Evolutionary conservation across 805 yeast species (phyloP).

Genomic region (Barnettozyma siamensis): DNA sequence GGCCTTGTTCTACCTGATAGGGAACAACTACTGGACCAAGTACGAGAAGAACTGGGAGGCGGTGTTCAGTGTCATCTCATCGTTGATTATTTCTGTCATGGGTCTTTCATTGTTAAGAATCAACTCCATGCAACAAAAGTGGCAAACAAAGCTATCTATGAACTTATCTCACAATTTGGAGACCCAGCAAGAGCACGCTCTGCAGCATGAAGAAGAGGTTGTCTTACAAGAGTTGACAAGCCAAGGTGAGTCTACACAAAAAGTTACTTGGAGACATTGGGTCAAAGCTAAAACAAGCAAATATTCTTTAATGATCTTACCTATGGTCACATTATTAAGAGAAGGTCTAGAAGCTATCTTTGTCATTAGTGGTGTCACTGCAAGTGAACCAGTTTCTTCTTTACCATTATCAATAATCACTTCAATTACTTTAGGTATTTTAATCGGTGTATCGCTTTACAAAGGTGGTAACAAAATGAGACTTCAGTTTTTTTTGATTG

Average conservation of each 20-base stretch:
- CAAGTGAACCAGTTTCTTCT: conserved; percentile 60
- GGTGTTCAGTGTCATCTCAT: conserved; percentile 69
- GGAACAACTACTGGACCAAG: conserved; percentile 79
- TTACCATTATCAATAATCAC: conserved; percentile 58
- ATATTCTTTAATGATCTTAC: conserved; percentile 70
- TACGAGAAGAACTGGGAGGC: conserved; percentile 93
- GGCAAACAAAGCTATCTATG: conserved; percentile 64
- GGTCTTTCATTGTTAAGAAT: conserved; percentile 78
- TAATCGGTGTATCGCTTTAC: conserved; percentile 64
- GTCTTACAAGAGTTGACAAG: conserved; percentile 12
- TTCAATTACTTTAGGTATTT: conserved; percentile 56
- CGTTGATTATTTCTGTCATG: conserved; percentile 78
- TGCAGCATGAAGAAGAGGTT: conserved; percentile 15
- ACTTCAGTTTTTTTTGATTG: conserved; percentile 65
- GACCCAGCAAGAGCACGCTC: conserved; percentile 11
- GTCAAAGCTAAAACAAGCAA: conserved; percentile 31
- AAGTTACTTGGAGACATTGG: conserved; percentile 10
- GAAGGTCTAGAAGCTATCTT: conserved; percentile 93
- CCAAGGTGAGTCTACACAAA: background rate
- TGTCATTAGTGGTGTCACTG: conserved; percentile 83
- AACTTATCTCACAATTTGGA: conserved; percentile 42
- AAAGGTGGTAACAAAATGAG: conserved; percentile 75
- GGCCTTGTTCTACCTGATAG: conserved; percentile 67
- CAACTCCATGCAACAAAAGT: conserved; percentile 77
- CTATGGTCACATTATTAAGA: conserved; percentile 78